Percentiles rank a stretch among this genome's conserved stretches.
Evolutionary conservation across 192 early-diverging fungal genomes (phyloP).

Genomic region (Chytriomyces confervae): DNA sequence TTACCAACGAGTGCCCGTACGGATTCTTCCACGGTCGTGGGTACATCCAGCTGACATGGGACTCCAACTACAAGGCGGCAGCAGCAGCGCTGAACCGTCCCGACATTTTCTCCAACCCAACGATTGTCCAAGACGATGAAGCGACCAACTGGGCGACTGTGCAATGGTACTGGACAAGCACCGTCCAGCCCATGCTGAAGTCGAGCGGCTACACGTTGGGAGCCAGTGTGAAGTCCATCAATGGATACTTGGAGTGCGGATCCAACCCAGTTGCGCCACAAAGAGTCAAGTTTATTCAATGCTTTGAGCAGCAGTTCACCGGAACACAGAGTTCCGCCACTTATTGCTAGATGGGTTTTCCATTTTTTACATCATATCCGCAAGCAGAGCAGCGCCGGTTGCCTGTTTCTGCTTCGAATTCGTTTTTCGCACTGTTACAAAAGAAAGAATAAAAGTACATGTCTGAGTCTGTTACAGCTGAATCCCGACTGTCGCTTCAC

Average conservation of each 20-base stretch:
- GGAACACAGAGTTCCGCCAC: not conserved
- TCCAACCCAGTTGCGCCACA: not conserved
- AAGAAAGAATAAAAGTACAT: not conserved
- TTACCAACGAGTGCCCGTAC: slow-evolving; percentile 13
- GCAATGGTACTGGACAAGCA: slow-evolving; percentile 20
- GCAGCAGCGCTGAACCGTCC: not conserved
- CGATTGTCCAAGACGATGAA: slow-evolving; percentile 11
- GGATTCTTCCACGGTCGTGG: slow-evolving; percentile 34
- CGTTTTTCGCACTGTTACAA: not conserved
- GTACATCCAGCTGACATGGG: slow-evolving; percentile 22
- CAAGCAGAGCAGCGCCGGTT: too few relatives aligned
- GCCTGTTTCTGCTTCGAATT: not conserved
- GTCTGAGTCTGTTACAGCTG: too few relatives aligned
- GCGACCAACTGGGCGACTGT: slow-evolving; percentile 10
- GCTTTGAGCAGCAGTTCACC: slow-evolving; percentile 27
- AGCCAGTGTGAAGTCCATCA: slow-evolving; percentile 13
- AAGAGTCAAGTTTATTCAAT: slow-evolving; percentile 10
- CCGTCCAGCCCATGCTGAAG: slow-evolving; percentile 16
- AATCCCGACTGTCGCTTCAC: too few relatives aligned
- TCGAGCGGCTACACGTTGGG: slow-evolving; percentile 7
- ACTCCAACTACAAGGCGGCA: slow-evolving; percentile 19
- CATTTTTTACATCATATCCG: not conserved
- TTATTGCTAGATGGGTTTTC: slow-evolving; percentile 4
- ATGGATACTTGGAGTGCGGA: slow-evolving; percentile 28
- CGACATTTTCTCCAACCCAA: slow-evolving; percentile 8